A percentile compares a stretch with the other conserved stretches of the same genome.
Conservation (phyloP, 176 grass and related monocot genomes). For the Bolboschoenus planiculmis region DNA sequence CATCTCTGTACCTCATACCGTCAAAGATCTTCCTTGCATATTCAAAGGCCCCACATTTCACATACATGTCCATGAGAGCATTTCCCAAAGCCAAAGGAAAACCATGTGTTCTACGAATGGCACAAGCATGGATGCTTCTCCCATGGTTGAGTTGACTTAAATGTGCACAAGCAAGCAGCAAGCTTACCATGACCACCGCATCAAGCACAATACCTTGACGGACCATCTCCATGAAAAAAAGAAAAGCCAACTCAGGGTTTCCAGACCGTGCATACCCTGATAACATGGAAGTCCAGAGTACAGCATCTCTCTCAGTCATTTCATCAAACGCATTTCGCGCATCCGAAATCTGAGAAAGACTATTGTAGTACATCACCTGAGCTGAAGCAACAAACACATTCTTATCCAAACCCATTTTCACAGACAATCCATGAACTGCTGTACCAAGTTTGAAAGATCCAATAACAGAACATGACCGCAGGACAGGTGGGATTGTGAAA, state of each 20-base stretch:
- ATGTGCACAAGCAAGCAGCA: slow-evolving; percentile 49
- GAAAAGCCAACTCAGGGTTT: slow-evolving; percentile 32
- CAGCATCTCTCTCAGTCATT: slow-evolving; percentile 50
- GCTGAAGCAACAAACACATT: slow-evolving; percentile 55
- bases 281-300: slow-evolving; percentile 73
- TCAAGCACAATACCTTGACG: slow-evolving; percentile 30
- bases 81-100: slow-evolving; percentile 42
- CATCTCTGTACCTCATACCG: slow-evolving; percentile 39
- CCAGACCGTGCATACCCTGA: slow-evolving; percentile 48
- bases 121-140: slow-evolving; percentile 40
- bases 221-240: slow-evolving; percentile 47
- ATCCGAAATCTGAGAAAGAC: slow-evolving; percentile 28
- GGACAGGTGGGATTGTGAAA: slow-evolving; percentile 53
- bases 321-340: slow-evolving; percentile 56
- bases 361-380: slow-evolving; percentile 34
- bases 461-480: slow-evolving; percentile 43
- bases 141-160: slow-evolving; percentile 38
- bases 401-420: slow-evolving; percentile 35
- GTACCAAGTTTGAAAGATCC: slow-evolving; percentile 19
- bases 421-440: slow-evolving; percentile 39
- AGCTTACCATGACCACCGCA: slow-evolving; percentile 62
- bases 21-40: slow-evolving; percentile 43
- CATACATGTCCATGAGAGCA: slow-evolving; percentile 62
- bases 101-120: slow-evolving; percentile 29
- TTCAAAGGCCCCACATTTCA: slow-evolving; percentile 57